Evolutionary conservation across 495 filamentous ascomycete species (phyloP).

Genomic region (Aspergillus taichungensis): DNA sequence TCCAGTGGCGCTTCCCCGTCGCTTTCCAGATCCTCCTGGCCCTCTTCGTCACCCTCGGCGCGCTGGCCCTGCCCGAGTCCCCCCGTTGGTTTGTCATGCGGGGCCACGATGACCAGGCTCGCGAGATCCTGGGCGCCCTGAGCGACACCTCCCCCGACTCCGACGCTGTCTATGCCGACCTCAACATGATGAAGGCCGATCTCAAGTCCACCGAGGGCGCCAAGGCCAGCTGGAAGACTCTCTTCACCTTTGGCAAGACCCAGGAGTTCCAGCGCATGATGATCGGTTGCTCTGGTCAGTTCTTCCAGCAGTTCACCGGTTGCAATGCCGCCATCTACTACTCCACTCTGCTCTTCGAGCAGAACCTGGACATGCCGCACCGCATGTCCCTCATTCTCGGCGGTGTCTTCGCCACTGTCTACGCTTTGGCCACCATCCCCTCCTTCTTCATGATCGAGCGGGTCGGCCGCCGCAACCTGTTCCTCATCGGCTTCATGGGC

Average conservation of each 20-base stretch:
- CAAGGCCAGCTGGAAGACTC: constrained; percentile 30
- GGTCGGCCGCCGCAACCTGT: constrained; percentile 63
- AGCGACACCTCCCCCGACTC: constrained; percentile 23
- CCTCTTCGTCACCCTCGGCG: constrained; percentile 47
- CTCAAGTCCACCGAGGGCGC: constrained; percentile 15
- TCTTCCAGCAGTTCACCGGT: constrained; percentile 70
- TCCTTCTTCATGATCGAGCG: constrained; percentile 69
- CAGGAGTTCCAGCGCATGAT: constrained; percentile 38
- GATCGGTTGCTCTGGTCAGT: constrained; percentile 39
- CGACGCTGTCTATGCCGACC: constrained; percentile 31
- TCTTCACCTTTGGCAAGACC: constrained; percentile 37
- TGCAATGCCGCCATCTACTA: constrained; percentile 85
- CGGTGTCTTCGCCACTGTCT: constrained; percentile 74
- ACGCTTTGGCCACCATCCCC: constrained; percentile 47
- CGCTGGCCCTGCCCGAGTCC: constrained; percentile 61
- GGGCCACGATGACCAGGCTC: constrained; percentile 51
- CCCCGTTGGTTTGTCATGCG: constrained; percentile 66
- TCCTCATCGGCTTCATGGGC: constrained; percentile 58
- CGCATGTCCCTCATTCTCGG: constrained; percentile 61
- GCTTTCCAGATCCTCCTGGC: constrained; percentile 73
- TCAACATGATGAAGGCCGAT: constrained; percentile 40
- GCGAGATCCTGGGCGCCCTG: constrained; percentile 53
- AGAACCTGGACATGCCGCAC: constrained; percentile 47
- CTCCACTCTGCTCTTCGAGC: constrained; percentile 67
- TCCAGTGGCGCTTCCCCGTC: constrained; percentile 60